These are phyloP conservation scores for Tricharina praecox DNA, from an alignment of 495 filamentous ascomycete species.

Conservation along the genomic window DNA sequence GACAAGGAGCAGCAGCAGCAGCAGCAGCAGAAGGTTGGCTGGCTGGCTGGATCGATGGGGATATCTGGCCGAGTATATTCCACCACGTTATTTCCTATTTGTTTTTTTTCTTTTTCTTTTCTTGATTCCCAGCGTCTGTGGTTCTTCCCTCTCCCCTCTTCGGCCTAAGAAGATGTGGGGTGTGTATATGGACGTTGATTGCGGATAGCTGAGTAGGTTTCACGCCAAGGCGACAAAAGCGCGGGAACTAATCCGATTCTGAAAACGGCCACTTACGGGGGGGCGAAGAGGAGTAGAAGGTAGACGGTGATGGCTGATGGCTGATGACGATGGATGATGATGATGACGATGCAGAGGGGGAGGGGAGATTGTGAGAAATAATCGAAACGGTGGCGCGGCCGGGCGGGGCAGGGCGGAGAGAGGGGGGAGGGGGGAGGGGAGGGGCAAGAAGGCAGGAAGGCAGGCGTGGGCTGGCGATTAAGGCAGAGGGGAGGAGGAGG, in stretches of 20 bases:
- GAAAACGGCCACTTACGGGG: not conserved
- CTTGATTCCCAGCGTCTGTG: not conserved
- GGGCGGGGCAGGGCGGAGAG: not conserved
- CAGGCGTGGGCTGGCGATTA: too few species aligned
- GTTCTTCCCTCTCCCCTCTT: not conserved
- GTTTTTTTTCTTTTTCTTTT: not conserved
- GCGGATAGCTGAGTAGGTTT: not conserved
- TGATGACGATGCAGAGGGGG: not conserved
- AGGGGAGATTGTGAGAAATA: not conserved
- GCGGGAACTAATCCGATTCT: not conserved
- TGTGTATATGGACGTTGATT: too few species aligned
- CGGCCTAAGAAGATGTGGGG: too few species aligned
- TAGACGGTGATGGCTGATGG: not conserved
- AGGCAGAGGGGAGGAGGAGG: too few species aligned
- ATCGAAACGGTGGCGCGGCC: not conserved
- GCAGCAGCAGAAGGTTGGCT: too few species aligned
- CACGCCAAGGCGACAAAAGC: not conserved
- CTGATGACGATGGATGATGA: constrained; percentile 3
- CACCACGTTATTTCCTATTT: not conserved
- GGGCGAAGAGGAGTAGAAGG: not conserved
- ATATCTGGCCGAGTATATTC: not conserved
- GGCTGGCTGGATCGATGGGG: too few species aligned
- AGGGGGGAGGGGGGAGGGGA: not conserved
- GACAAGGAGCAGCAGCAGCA: too few species aligned
- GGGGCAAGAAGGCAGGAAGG: not conserved